Evolutionary conservation across 2,329 filamentous ascomycete species (phyloP).

Genomic region (Claviceps africana): DNA sequence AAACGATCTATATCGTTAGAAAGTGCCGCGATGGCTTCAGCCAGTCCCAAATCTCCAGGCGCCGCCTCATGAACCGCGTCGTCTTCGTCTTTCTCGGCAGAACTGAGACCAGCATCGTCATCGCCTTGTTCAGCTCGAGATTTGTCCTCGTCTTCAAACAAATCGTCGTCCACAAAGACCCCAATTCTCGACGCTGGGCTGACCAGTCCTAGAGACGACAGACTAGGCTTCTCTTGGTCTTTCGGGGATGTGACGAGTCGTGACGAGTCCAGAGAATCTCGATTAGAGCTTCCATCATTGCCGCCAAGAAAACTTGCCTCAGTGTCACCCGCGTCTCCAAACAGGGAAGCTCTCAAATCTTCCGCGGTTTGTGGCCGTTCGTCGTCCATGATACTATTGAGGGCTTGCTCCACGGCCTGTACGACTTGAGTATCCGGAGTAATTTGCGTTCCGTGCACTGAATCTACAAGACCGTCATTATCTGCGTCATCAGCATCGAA

Average conservation of each 20-base stretch:
- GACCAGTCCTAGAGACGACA: conserved; percentile 82
- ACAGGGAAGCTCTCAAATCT: conserved; percentile 52
- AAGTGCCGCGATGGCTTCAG: conserved; percentile 82
- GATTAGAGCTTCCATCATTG: conserved; percentile 45
- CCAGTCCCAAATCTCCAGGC: conserved; percentile 81
- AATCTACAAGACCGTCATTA: conserved; percentile 53
- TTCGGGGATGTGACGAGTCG: conserved; percentile 20
- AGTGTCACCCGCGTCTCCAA: conserved; percentile 26
- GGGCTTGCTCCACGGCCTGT: conserved; percentile 79
- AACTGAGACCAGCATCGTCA: conserved; percentile 51
- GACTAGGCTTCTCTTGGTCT: conserved; percentile 59
- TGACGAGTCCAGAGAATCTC: conserved; percentile 45
- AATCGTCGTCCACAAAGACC: conserved; percentile 84
- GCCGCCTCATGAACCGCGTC: conserved; percentile 89
- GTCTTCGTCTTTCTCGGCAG: conserved; percentile 41
- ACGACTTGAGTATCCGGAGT: conserved; percentile 67
- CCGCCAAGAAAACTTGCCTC: conserved; percentile 36
- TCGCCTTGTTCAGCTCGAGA: conserved; percentile 68
- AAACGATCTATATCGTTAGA: conserved; percentile 84
- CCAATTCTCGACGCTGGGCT: conserved; percentile 76
- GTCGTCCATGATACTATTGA: conserved; percentile 85
- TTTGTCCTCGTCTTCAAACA: conserved; percentile 80
- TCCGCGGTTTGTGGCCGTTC: conserved; percentile 50
- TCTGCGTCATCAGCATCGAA: conserved; percentile 78
- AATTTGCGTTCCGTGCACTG: conserved; percentile 55